phyloP scores from a whole-genome alignment of 768 basidiomycete species.

The Lactarius sp. region DNA sequence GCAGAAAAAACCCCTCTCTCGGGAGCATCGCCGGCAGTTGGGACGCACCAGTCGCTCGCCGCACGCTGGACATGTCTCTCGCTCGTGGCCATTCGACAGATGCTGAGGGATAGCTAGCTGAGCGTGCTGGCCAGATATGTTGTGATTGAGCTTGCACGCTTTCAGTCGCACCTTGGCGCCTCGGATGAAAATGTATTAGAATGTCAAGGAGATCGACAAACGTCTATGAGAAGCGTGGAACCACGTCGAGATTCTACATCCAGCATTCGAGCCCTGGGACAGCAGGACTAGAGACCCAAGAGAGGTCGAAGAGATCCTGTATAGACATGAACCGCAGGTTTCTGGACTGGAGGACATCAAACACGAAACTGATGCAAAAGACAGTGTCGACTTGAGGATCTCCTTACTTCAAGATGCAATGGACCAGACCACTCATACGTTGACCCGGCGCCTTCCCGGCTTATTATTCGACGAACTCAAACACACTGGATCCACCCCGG shows the following conservation, averaged over 20 bases:
- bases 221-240: not conserved
- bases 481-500: not conserved
- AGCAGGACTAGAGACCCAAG: not conserved
- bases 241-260: not conserved
- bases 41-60: not conserved
- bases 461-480: not conserved
- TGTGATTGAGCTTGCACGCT: not conserved
- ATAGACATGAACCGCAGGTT: not conserved
- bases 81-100: not conserved
- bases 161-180: not conserved
- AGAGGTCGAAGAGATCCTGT: no score
- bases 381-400: no score
- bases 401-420: not conserved
- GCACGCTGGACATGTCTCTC: slow-evolving; percentile 10
- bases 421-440: not conserved
- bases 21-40: not conserved
- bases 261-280: not conserved
- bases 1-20: not conserved
- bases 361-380: not conserved
- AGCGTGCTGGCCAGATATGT: not conserved
- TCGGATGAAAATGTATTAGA: not conserved
- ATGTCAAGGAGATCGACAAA: not conserved
- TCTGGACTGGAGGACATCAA: slow-evolving; percentile 1
- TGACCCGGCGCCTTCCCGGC: slow-evolving; percentile 12
- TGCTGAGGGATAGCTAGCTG: not conserved